Evolutionary conservation across 768 basidiomycete species (phyloP), one percentile per base, ranked within the genome.

Genomic region (Cystobasidium onofrii): DNA sequence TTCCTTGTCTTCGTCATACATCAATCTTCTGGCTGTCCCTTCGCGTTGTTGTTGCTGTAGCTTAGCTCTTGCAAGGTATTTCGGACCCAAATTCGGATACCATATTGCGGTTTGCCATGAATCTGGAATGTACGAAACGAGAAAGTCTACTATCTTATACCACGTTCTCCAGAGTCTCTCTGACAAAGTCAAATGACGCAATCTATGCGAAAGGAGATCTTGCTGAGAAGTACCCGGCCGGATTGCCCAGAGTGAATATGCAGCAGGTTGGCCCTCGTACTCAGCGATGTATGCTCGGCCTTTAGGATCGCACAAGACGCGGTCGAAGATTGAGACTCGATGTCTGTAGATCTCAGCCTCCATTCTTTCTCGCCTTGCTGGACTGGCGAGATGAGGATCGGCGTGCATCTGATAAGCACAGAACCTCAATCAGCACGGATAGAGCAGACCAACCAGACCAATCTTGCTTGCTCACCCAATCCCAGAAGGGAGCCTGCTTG

Each of bases 251-350:
- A 60, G 25, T 13, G 57, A 27, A 25, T 6, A 29, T 4, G 13
- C 57, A 29, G 57, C 57, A 29, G 57, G 57, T 60, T 60, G 29
- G 15, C 57, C 57, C 27, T 60, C 27, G 57, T 60, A 60, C 31
- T 15, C 13, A 27, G 25, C 57, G 13, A 60, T 29, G 12, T 60
- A 34, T 2, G 57, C 25, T 27, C 23, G 29, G 33, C 2, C 6
- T 29, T 60, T 60, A 13, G 25, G 29, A 29, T 60, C 23, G 57
- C 9, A 29, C 6, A 60, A 13, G 6, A 29, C 17, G 23, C 57
- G 57, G 12, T 34, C 31, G 25, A 60, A 29, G 10, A 60, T 29
- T 12, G 57, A 29, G 12, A 34, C 33, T 34, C 57, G 57, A 23
- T 60, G 57, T 27, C 33, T 25, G 15, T 29, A 29, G 3, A 60